Evolutionary conservation across 768 basidiomycete species (phyloP), one percentile per base, ranked within the genome.

Genomic region (Collybia mongolica): DNA sequence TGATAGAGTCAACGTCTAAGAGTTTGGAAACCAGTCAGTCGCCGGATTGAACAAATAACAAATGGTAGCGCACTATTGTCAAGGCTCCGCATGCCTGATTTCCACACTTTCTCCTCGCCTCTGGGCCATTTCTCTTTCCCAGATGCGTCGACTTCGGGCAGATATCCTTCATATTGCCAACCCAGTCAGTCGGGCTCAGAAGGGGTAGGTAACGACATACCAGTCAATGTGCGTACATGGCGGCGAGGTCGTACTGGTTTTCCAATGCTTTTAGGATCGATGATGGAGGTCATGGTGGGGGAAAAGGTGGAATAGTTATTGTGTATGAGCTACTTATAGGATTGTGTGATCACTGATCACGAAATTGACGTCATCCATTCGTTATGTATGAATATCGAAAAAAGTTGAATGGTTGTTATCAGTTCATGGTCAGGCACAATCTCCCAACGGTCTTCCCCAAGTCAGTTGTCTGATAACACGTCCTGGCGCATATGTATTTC

Each of bases 81-180:
- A 44, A 86, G 67, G 7, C 65, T 68, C 46, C 86, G 75, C 66
- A 81, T 74, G 2, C 76, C 81, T 17, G 68, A 73, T 64, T 83
- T 89, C 90, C 90, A 92, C 1, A 74, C 73, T 47, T 76, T 74
- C 64, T 91, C 89, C 9, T 93, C 86, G 36, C 90, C 90, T 53
- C 74, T 75, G 26, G 90, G 90, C 90, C 90, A 93, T 67, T 86
- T 85, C 64, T 92, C 90, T 63, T 89, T 84, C 28, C 90, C 90
- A 39, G 74, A 65, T 2, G 77, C 83, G 60, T 92, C 89, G 39
- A 79, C 80, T 65, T 93, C 90, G 3, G 90, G 88, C 2, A 86
- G 68, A 61, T 90, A 92, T 14, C 87, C 90, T 93, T 53, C 35
- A 54, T 26, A 40, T 47, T 39, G 43, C 44, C 23, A 48, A 43